phyloP scores from a whole-genome alignment of 2,329 filamentous ascomycete genomes.

The Pseudocercospora ulei region DNA sequence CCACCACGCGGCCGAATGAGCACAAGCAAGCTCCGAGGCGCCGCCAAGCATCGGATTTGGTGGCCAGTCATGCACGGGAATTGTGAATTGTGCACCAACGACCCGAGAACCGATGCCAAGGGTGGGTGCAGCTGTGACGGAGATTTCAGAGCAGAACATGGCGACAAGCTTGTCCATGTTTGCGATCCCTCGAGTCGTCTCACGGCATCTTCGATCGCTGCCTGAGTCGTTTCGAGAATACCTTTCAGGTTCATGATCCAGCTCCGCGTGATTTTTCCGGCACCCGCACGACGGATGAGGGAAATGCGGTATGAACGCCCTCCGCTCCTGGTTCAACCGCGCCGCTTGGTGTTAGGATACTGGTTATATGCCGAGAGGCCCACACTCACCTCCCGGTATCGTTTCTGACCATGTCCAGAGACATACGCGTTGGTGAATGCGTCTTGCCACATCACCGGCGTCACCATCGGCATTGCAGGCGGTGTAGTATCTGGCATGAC shows the following conservation, averaged over 20 bases:
- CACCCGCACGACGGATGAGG: conserved; percentile 1
- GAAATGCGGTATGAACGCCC: not conserved
- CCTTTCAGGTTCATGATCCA: conserved; percentile 3
- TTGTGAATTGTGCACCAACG: conserved; percentile 5
- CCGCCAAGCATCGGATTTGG: conserved; percentile 4
- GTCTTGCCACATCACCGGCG: conserved; percentile 46
- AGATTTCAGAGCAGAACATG: conserved; percentile 1
- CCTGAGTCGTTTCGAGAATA: conserved; percentile 2
- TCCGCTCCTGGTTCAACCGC: conserved; percentile 14
- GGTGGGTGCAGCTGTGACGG: conserved; percentile 1
- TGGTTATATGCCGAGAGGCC: conserved; percentile 20
- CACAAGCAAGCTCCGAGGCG: conserved; percentile 2
- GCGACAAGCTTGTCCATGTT: conserved; percentile 4
- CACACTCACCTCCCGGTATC: conserved; percentile 39
- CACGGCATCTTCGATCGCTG: conserved; percentile 1
- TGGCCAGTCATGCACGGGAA: not conserved
- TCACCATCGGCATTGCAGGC: conserved; percentile 34
- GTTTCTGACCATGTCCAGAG: conserved; percentile 37
- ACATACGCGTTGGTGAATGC: conserved; percentile 37
- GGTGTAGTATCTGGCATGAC: conserved; percentile 19
- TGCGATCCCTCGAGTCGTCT: conserved; percentile 6
- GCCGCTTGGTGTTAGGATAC: conserved; percentile 19
- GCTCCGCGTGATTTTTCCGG: conserved; percentile 11
- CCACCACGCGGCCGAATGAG: conserved; percentile 1
- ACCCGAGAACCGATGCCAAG: conserved; percentile 5